Base-by-base conservation (phyloP, 2,329 filamentous ascomycete species). In the Hirsutella rhossiliensis region DNA sequence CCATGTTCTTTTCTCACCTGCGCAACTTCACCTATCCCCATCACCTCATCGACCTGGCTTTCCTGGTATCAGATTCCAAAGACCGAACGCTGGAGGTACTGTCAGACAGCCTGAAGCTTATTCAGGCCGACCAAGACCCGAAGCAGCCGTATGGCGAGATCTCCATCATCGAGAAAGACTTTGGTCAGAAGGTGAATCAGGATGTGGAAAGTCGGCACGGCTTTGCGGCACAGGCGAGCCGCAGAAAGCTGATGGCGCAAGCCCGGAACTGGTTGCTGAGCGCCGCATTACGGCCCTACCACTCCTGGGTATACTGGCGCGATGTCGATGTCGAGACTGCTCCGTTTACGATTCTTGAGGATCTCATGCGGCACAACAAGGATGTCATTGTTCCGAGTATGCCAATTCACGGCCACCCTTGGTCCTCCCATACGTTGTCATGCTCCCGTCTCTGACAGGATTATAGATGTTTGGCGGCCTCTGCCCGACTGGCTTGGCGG, bases 221-320 rank as follows among this genome's bases (percentile, higher is more conserved):
- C 20, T 98, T 98, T 59, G 92, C 90, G 28, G 92, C 92, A 1
- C 92, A 98, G 65, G 92, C 92, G 20, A 85, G 83, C 52, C 77
- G 92, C 55, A 80, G 92, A 63, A 98, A 98, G 69, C 75, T 94
- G 57, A 98, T 98, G 92, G 92, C 92, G 1, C 88, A 96, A 66
- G 92, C 92, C 42, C 78, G 92, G 49, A 98, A 98, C 65, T 98
- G 92, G 92, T 72, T 98, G 43, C 68, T 98, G 45, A 96, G 88
- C 56, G 90, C 92, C 36, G 90, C 92, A 19, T 69, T 98, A 43
- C 80, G 92, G 38, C 92, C 92, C 2, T 94, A 92, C 43, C 92
- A 98, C 61, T 96, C 89, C 51, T 98, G 92, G 92, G 92, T 98
- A 11, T 98, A 98, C 61, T 98, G 92, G 92, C 81, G 92, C 64